phyloP scores from a whole-genome alignment of 768 basidiomycete genomes.

The Rhodocollybia butyracea region DNA sequence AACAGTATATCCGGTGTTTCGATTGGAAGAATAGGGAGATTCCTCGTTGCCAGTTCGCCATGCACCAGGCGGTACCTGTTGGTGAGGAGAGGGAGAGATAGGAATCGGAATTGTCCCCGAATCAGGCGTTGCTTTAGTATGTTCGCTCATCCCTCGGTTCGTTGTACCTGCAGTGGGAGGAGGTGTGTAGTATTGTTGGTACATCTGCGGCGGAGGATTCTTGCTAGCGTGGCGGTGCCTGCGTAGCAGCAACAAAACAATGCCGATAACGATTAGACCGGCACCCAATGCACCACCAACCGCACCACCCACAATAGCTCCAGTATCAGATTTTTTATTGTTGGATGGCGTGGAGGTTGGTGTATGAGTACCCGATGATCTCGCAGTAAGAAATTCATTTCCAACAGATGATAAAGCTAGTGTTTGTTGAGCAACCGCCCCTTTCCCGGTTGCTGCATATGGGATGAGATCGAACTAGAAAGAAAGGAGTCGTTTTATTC shows the following conservation, averaged over 20 bases:
- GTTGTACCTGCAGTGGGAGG: neutral
- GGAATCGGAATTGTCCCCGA: neutral
- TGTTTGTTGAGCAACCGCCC: no score
- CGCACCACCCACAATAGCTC: neutral
- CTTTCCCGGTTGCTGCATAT: no score
- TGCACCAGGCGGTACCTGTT: neutral
- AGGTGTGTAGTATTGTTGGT: no score
- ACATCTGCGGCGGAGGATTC: no score
- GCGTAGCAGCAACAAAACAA: neutral
- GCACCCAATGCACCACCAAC: neutral
- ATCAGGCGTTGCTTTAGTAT: neutral
- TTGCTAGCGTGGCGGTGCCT: neutral
- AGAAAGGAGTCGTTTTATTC: no score
- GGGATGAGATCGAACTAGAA: no score
- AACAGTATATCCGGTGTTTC: neutral
- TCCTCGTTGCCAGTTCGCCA: neutral
- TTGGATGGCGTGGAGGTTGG: no score
- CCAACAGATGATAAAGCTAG: no score
- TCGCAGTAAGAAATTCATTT: no score
- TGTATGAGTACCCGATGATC: no score
- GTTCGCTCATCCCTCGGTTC: neutral
- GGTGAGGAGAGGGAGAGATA: neutral
- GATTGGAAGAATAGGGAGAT: neutral
- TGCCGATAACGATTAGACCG: neutral
- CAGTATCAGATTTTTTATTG: no score